Evolutionary conservation across 331 rosid genomes (phyloP), one percentile per base, ranked within the genome.

Genomic region (Acacia concinna): DNA sequence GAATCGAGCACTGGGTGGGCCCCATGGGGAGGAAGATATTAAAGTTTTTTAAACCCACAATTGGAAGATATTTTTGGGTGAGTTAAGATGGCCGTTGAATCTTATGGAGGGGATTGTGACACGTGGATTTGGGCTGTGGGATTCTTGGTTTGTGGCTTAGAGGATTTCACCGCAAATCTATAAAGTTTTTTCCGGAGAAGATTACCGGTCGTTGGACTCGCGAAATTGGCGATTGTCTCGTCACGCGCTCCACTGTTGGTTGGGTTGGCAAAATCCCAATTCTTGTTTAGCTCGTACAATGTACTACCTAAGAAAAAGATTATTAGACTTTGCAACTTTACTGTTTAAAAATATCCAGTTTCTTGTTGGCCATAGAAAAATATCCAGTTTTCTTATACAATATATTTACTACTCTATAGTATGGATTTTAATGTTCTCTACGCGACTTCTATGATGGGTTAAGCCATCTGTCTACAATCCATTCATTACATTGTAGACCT

Each of bases 81-180:
- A 72, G 54, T 64, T 67, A 41, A 80, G 40, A 73, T 20, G 17
- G 71, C 40, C 75, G 4, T 10, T 6, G 37, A 66, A 69, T 79
- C 78, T 6, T 28, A 75, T 81, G 92, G 89, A 74, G 38, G 4
- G 11, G 8, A 67, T 28, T 1, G 0, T 1, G 78, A 73, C 89
- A 88, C 92, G 91, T 86, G 92, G 81, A 76, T 1, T 0, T 0
- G 2, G 3, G 0, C 1, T 9, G 15, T 77, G 31, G 75, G 88
- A 25, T 49, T 74, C 57, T 62, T 5, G 6, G 71, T 79, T 75
- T 80, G 91, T 87, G 93, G 91, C 78, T 69, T 64, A 52, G 79
- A 79, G 56, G 74, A 68, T 62, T 85, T 83, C 82, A 69, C 65
- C 56, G 21, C 71, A 27, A 54, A 80, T 84, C 87, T 59, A 25